phyloP scores from a whole-genome alignment of 148 eudicot genomes.

The Nyssa sinensis region DNA sequence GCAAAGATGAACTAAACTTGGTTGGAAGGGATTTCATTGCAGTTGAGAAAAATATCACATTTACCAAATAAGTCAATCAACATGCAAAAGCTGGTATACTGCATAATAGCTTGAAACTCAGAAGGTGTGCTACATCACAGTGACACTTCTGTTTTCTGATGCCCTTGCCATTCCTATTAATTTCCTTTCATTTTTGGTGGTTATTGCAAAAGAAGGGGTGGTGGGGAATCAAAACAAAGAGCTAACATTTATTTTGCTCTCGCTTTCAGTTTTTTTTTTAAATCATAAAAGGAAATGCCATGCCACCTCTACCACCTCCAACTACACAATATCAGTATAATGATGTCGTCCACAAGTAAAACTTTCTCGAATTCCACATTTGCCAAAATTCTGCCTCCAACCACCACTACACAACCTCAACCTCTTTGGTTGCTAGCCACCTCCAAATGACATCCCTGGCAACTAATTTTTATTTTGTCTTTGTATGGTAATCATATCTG shows the following conservation, averaged over 20 bases:
- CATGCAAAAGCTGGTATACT: not conserved
- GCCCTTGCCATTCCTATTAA: not conserved
- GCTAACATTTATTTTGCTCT: not conserved
- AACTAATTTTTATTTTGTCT: too few relatives aligned
- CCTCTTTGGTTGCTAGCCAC: not conserved
- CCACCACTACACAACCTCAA: not conserved
- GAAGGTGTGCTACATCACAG: not conserved
- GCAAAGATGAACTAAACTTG: constrained; percentile 16
- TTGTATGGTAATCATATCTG: too few relatives aligned
- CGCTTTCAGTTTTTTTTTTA: too few relatives aligned
- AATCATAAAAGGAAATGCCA: not conserved
- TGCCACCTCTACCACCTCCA: not conserved
- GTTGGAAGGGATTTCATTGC: constrained; percentile 4
- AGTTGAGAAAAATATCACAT: not conserved
- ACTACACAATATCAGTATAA: not conserved
- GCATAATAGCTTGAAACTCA: not conserved
- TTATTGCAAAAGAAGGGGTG: too few relatives aligned
- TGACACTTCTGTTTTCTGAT: not conserved
- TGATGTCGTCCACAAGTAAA: too few relatives aligned
- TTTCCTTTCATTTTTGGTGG: not conserved
- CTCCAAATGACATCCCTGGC: too few relatives aligned
- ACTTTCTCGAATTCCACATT: not conserved
- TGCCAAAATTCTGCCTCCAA: not conserved
- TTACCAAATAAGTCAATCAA: not conserved
- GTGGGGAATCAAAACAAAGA: not conserved